Conservation (phyloP, 306 rosid genomes). For the Castanopsis chinensis region DNA sequence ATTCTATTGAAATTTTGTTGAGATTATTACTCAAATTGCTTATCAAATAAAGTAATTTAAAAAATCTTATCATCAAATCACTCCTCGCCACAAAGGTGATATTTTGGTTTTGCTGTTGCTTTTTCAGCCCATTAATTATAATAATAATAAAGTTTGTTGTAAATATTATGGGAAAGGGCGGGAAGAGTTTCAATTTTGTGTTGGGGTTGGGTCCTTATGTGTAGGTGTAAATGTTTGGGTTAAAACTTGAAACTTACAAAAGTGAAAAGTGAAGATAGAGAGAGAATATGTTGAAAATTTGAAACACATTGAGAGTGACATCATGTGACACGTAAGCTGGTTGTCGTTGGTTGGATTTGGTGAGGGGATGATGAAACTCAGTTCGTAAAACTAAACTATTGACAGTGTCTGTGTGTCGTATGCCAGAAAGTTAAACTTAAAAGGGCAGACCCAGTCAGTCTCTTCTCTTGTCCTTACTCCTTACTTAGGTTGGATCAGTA, state of each 20-base stretch:
- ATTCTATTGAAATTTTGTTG: accelerated
- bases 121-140: too few species aligned
- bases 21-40: accelerated
- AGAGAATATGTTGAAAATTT: constrained; percentile 11
- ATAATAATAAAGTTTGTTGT: too few species aligned
- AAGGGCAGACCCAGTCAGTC: not conserved
- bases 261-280: too few species aligned
- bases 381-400: not conserved
- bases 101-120: too few species aligned
- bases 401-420: not conserved
- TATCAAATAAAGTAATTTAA: too few species aligned
- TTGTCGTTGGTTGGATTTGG: constrained; percentile 12
- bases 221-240: not conserved
- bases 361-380: constrained; percentile 7
- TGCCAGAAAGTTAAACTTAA: too few species aligned
- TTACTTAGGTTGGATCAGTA: too few species aligned
- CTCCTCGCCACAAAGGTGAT: accelerated
- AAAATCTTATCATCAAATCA: too few species aligned
- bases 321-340: constrained; percentile 10
- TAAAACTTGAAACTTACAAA: too few species aligned
- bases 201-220: not conserved
- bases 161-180: not conserved
- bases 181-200: constrained; percentile 3
- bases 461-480: too few species aligned
- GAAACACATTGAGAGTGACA: not conserved